These are phyloP conservation scores for Hygrophorus russula DNA, from an alignment of 768 basidiomycete species.

Conservation along the genomic window DNA sequence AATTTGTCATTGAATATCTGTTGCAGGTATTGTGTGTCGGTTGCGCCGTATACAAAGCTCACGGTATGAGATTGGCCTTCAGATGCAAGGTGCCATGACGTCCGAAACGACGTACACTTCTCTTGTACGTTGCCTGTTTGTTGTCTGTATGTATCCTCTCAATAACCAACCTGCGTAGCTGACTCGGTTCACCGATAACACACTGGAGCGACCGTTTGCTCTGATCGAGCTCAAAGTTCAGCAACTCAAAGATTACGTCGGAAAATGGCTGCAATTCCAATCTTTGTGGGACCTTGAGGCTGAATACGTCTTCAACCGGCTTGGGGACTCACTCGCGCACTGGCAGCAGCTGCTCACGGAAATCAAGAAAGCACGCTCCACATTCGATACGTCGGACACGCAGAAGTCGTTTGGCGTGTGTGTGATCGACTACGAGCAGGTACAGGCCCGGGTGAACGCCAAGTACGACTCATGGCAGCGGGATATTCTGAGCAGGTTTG, in stretches of 20 bases:
- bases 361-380: slow-evolving; percentile 93
- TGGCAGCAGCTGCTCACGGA: slow-evolving; percentile 97
- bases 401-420: slow-evolving; percentile 88
- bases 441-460: slow-evolving; percentile 93
- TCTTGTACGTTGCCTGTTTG: slow-evolving; percentile 41
- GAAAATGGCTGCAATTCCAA: slow-evolving; percentile 98
- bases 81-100: slow-evolving; percentile 60
- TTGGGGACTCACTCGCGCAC: slow-evolving; percentile 85
- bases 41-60: slow-evolving; percentile 86
- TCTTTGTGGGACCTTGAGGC: slow-evolving; percentile 97
- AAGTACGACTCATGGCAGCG: slow-evolving; percentile 99
- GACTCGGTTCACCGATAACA: slow-evolving; percentile 59
- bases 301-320: slow-evolving; percentile 90
- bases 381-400: slow-evolving; percentile 95
- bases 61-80: slow-evolving; percentile 91
- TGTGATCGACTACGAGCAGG: slow-evolving; percentile 95
- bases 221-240: slow-evolving; percentile 85
- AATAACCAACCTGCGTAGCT: slow-evolving; percentile 32
- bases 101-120: slow-evolving; percentile 76
- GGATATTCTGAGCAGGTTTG: slow-evolving; percentile 88
- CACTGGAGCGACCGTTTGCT: slow-evolving; percentile 70
- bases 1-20: background rate
- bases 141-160: background rate
- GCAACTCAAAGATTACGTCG: slow-evolving; percentile 83
- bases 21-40: slow-evolving; percentile 76